Evolutionary conservation across 768 basidiomycete species (phyloP).

Genomic region (Hygrophorus russula): DNA sequence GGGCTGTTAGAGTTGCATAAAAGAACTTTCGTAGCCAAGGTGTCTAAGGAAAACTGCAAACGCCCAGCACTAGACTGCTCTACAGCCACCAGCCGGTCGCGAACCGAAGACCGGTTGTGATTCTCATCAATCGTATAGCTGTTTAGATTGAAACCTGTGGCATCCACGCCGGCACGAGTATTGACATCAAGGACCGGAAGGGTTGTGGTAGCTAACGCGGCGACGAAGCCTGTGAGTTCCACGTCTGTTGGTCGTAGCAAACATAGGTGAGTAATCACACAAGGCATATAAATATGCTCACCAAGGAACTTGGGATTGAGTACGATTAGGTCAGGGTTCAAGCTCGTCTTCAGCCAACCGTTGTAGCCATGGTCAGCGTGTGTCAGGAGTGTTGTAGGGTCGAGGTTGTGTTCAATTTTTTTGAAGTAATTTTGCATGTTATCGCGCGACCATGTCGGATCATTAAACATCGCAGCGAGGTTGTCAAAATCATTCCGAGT

Average conservation of each 20-base stretch:
- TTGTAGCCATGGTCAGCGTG: constrained; percentile 17
- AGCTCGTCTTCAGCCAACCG: constrained; percentile 20
- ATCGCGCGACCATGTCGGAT: constrained; percentile 16
- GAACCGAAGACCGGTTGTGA: constrained; percentile 17
- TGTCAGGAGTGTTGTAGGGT: constrained; percentile 8
- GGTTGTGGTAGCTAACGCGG: constrained; percentile 9
- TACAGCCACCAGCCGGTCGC: constrained; percentile 13
- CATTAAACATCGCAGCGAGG: constrained; percentile 15
- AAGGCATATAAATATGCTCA: not conserved
- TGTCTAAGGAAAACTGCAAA: constrained; percentile 15
- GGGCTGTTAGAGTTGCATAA: constrained; percentile 10
- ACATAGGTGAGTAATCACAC: not conserved
- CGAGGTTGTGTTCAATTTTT: constrained; percentile 16
- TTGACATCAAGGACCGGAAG: constrained; percentile 5
- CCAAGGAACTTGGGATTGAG: constrained; percentile 15
- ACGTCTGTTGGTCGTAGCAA: constrained; percentile 9
- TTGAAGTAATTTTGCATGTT: constrained; percentile 22
- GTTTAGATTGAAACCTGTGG: constrained; percentile 11
- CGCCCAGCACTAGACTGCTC: constrained; percentile 6
- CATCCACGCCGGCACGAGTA: constrained; percentile 9
- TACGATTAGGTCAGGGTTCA: constrained; percentile 14
- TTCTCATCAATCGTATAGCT: constrained; percentile 15
- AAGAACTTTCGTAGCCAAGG: constrained; percentile 16
- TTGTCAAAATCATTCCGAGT: constrained; percentile 17
- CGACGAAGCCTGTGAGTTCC: constrained; percentile 13